Base-by-base conservation (phyloP, 352 stramenopile genomes). In the Phytopythium helicoides region DNA sequence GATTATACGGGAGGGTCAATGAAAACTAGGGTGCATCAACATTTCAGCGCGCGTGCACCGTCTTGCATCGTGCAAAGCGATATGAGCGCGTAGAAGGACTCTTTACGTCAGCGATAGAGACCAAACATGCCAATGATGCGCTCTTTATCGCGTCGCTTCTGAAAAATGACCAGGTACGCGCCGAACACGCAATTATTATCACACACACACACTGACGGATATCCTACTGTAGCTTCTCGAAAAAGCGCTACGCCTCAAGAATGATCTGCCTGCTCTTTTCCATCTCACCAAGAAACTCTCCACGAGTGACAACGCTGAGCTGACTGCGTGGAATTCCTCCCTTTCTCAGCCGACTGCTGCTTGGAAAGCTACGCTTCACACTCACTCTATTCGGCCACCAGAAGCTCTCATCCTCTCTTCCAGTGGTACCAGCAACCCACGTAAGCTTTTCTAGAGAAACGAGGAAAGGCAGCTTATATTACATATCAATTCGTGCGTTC, bases 101-200 rank as follows among this genome's bases (percentile, higher is more conserved):
- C 0, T 63, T 65, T 22, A 35, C 52, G 7, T 45, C 26, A 6
- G 52, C 72, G 16, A 22, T 79, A 8, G 25, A 46, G 2, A 47
- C 37, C 1, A 60, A 71, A 15, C 62, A 64, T 2, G 44, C 40
- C 11, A 71, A 76, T 22, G 76, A 91, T 23, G 71, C 68, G 1
- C 58, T 83, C 14, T 89, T 86, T 48, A 44, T 86, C 6, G 81
- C 73, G 2, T 73, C 64, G 12, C 26, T 87, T 10, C 42, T 85
- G 21, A 66, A 78, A 10, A 68, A 84, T 22, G 45, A 81, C 5
- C 61, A 80, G 57, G 71, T 81, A 47, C 31, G 39, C 21, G n/a
- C 16, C 3, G 22, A 26, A 2, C n/a, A 14, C n/a, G 15, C 15
- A 4, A 5, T 11, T 22, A 18, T 2, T n/a, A 38, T 28, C 14